A percentile compares a stretch with the other conserved stretches of the same genome.
Conservation (phyloP, 805 yeast species). For the Wickerhamomyces strasburgensis region DNA sequence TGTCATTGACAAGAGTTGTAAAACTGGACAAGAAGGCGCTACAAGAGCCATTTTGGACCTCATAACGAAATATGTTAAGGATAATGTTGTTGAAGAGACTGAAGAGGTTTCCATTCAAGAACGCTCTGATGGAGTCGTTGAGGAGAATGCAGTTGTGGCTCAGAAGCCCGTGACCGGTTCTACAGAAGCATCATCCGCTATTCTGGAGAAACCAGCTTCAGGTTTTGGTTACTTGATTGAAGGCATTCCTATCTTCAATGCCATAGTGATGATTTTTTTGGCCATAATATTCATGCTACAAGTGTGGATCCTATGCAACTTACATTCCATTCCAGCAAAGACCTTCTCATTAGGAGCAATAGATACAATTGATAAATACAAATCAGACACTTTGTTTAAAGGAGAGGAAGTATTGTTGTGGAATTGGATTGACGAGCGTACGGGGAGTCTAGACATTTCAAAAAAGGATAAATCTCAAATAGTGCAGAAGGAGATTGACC, state of each 20-base stretch:
- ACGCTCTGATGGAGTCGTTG: not conserved
- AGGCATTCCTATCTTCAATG: constrained; percentile 10
- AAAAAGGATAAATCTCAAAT: constrained; percentile 3
- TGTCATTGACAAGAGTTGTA: constrained; percentile 80
- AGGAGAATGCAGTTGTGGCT: constrained; percentile 1
- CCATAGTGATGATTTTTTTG: constrained; percentile 9
- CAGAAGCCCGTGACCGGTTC: not conserved
- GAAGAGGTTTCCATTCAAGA: constrained; percentile 12
- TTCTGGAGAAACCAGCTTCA: not conserved
- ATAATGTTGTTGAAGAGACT: constrained; percentile 12
- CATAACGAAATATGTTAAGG: constrained; percentile 23
- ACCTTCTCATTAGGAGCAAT: not conserved
- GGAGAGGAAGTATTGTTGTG: constrained; percentile 24
- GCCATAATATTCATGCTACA: constrained; percentile 14
- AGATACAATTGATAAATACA: constrained; percentile 3
- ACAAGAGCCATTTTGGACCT: constrained; percentile 41
- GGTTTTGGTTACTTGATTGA: not conserved
- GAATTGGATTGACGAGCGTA: constrained; percentile 28
- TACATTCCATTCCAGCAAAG: constrained; percentile 2
- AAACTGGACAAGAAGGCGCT: constrained; percentile 70
- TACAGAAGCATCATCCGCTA: not conserved
- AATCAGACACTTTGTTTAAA: constrained; percentile 12
- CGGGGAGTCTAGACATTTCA: constrained; percentile 9
- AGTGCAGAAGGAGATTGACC: constrained; percentile 20
- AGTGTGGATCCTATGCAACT: constrained; percentile 8